Evolutionary conservation across 805 yeast species (phyloP), one percentile per base, ranked within the genome.

Genomic region (Cyberlindnera nakhonratchasimensis): DNA sequence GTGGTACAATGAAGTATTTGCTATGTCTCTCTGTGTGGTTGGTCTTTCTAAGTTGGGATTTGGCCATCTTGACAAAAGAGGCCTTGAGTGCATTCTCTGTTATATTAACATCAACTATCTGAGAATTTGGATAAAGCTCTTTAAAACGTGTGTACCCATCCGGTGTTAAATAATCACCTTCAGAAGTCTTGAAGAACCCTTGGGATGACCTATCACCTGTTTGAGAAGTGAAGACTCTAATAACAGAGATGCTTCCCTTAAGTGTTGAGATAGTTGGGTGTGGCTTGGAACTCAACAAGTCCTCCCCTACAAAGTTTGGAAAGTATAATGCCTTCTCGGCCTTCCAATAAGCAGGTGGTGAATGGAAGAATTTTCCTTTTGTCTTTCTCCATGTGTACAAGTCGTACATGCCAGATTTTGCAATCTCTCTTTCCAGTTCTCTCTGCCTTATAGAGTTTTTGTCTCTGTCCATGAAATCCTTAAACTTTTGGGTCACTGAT

Each of bases 301-400:
- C 70, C 18, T 69, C 70, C 1, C 82, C 91, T 20, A 64, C 59
- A 45, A 91, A 69, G 57, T 89, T 89, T 9, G 98, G 96, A 65
- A 93, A 87, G 59, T 78, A 93, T 35, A 79, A 65, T 0, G 97
- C 72, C 55, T 75, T 82, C 7, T 85, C 90, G 11, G 70, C 65
- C 46, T 75, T 77, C 75, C 91, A 90, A 53, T 76, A 82, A 2
- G 89, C 77, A n/a, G 75, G 70, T 1, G 98, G 98, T 0, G 96
- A 77, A 14, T 74, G 67, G 67, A 89, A 93, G 48, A 90, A 71
- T 64, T 89, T 88, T 19, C 98, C 99, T 29, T 80, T 75, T 3
- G 91, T 86, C 52, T 82, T 82, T 37, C 82, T 69, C 57, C 78
- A 82, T 3, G 75, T 71, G 54, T 77, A 76, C 57, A 81, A 70